Conservation (phyloP, 2,329 filamentous ascomycete genomes). For the Thielaviopsis euricoi region DNA sequence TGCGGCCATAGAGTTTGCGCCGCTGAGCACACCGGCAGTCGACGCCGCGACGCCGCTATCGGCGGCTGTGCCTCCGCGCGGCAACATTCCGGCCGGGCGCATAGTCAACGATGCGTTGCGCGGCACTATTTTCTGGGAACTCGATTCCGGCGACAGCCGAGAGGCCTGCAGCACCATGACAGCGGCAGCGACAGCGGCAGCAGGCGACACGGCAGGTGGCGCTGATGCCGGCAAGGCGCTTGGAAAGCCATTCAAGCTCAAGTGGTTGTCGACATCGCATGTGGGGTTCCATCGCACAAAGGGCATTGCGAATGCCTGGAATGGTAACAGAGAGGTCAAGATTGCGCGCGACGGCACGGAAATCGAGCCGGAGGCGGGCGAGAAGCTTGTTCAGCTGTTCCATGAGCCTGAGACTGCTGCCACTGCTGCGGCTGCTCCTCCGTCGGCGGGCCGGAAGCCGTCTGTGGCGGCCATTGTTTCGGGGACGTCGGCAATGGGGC, state of each 20-base stretch:
- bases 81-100: slow-evolving; percentile 61
- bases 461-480: too few species aligned
- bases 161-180: too few species aligned
- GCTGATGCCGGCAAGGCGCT: not conserved
- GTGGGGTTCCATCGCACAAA: slow-evolving; percentile 81
- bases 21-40: slow-evolving; percentile 40
- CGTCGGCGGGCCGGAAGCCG: too few species aligned
- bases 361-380: slow-evolving; percentile 67
- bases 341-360: slow-evolving; percentile 92
- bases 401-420: slow-evolving; percentile 34
- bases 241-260: slow-evolving; percentile 77
- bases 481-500: too few species aligned
- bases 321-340: slow-evolving; percentile 87
- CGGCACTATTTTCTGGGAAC: slow-evolving; percentile 97
- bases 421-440: not conserved
- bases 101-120: slow-evolving; percentile 86
- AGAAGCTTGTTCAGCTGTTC: slow-evolving; percentile 64
- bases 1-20: slow-evolving; percentile 52
- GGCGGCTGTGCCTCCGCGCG: slow-evolving; percentile 63
- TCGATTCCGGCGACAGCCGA: too few species aligned
- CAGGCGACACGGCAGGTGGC: too few species aligned
- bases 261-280: slow-evolving; percentile 72
- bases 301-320: slow-evolving; percentile 83
- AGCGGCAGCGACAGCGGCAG: too few species aligned
- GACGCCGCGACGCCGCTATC: slow-evolving; percentile 52